A percentile compares a stretch with the other conserved stretches of the same genome.
Evolutionary conservation across 2,329 filamentous ascomycete genomes (phyloP).

Genomic region (Aspergillus unguis): DNA sequence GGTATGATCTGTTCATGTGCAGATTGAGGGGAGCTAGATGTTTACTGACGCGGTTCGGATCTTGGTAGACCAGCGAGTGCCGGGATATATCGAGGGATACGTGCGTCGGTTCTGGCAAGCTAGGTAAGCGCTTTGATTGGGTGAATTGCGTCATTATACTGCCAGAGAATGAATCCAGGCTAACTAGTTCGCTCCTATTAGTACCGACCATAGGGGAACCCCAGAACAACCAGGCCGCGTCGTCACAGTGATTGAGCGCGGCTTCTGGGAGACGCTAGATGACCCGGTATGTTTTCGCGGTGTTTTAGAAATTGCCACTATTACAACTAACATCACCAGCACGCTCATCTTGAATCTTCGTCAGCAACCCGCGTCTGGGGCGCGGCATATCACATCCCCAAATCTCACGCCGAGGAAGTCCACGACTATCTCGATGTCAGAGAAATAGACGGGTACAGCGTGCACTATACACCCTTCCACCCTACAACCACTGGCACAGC

Average conservation of each 20-base stretch:
- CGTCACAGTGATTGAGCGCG: constrained; percentile 82
- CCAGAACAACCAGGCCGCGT: constrained; percentile 84
- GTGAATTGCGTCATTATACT: neutral
- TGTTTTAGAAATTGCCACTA: neutral
- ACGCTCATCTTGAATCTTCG: constrained; percentile 30
- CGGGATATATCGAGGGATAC: constrained; percentile 89
- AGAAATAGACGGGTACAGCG: constrained; percentile 95
- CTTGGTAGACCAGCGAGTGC: constrained; percentile 72
- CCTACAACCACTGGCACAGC: constrained; percentile 37
- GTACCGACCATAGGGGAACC: constrained; percentile 92
- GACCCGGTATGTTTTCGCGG: constrained; percentile 53
- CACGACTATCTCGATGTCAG: constrained; percentile 89
- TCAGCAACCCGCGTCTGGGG: constrained; percentile 70
- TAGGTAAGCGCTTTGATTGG: constrained; percentile 22
- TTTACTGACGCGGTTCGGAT: neutral
- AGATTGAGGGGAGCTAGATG: neutral
- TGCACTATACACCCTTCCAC: constrained; percentile 84
- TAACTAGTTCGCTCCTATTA: constrained; percentile 37
- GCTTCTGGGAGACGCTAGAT: constrained; percentile 73
- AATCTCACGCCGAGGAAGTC: constrained; percentile 72
- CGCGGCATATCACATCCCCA: constrained; percentile 79
- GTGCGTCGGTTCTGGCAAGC: constrained; percentile 94
- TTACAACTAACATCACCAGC: constrained; percentile 21
- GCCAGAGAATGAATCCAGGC: constrained; percentile 7
- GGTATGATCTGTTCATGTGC: constrained; percentile 55